Evolutionary conservation across 2,329 filamentous ascomycete genomes (phyloP).

Genomic region (Didymella pinodella): DNA sequence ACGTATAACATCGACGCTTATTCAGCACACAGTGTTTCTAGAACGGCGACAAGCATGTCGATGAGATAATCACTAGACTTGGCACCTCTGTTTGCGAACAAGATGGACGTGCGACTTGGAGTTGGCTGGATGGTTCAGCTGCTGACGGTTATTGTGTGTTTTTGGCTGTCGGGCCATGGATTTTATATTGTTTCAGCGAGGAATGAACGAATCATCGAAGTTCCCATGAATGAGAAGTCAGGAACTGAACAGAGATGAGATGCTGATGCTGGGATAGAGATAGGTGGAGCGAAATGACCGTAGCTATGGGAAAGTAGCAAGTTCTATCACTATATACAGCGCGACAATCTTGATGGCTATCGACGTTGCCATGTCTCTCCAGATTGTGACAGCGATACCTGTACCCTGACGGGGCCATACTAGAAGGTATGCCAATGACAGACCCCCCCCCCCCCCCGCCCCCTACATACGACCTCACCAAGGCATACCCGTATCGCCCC

Average conservation of each 20-base stretch:
- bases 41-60: not conserved
- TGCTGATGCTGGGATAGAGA: not conserved
- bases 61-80: not conserved
- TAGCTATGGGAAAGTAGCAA: not conserved
- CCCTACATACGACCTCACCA: not conserved
- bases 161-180: constrained; percentile 3
- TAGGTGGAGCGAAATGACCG: not conserved
- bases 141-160: not conserved
- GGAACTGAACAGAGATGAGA: not conserved
- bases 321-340: not conserved
- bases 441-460: no score
- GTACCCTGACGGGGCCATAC: not conserved
- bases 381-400: not conserved
- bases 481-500: no score
- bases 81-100: not conserved
- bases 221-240: not conserved
- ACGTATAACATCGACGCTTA: constrained; percentile 1
- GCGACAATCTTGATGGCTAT: not conserved
- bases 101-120: not conserved
- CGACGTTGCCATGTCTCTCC: not conserved
- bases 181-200: not conserved
- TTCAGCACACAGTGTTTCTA: constrained; percentile 4
- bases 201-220: not conserved
- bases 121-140: not conserved
- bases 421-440: not conserved